Base-by-base conservation (phyloP, 2,329 filamentous ascomycete species). In the Fusarium brevicatenulatum region DNA sequence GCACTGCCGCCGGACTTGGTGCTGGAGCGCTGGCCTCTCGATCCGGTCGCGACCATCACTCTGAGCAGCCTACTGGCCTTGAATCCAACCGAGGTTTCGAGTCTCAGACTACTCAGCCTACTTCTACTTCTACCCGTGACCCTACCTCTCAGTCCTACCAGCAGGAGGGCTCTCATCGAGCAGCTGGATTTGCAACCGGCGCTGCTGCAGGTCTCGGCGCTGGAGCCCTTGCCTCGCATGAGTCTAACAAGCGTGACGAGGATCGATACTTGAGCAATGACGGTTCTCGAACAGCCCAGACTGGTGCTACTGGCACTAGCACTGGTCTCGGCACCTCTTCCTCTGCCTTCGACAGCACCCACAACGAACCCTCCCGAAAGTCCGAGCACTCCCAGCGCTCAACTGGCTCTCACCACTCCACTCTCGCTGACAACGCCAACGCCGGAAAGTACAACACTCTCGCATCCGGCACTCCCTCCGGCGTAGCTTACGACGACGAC, bases 371-470 rank as follows among this genome's bases (percentile, higher is more conserved):
- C 10, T 54, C 50, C 4, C 34, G 50, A 3, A 1, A n/a, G 4
- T 54, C 50, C 2, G 50, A 54, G 7, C 59, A 46, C 10, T 34
- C 68, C 4, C 36, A 60, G 8, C 58, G 9, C 9, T 57, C 66
- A 30, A 54, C 34, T 0, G 15, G 34, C 4, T 39, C 43, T 21
- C 49, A 58, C 9, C 57, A 55, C 7, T 46, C 54, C 9, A 58
- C 58, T 1, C 39, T 71, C 5, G 52, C 63, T 0, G 68, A 73
- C 1, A 61, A 70, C 4, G 73, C 73, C 8, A 76, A 76, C 9
- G 42, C 68, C 18, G 73, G 73, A 37, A 66, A 76, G 60, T 76
- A 76, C 23, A 76, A 76, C 25, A 67, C 63, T 4, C 71, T 76
- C 15, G 13, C 73, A 4, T 76, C 73, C 9, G 73, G 73, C 0